Evolutionary conservation across 2,329 filamentous ascomycete species (phyloP).

Genomic region (Pseudocercospora cruenta): DNA sequence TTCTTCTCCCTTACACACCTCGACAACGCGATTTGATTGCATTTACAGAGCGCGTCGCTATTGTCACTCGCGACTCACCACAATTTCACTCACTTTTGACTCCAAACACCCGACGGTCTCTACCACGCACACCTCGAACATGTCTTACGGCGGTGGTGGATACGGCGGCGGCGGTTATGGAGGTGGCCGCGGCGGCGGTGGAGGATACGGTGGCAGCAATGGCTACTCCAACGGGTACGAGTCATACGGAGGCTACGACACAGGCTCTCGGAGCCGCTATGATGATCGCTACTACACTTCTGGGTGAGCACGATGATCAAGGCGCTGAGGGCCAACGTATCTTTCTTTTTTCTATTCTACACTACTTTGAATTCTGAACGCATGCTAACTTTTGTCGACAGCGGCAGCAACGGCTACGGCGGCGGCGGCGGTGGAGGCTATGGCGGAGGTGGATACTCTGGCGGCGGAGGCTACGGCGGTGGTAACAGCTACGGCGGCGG

Average conservation of each 20-base stretch:
- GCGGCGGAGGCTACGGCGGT: slow-evolving; percentile 38
- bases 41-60: neutral
- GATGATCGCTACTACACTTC: slow-evolving; percentile 45
- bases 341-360: slow-evolving; percentile 22
- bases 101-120: slow-evolving; percentile 23
- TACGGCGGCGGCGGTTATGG: slow-evolving; percentile 40
- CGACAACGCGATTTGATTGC: neutral
- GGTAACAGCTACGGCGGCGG: slow-evolving; percentile 50
- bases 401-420: slow-evolving; percentile 39
- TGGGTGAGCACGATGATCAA: slow-evolving; percentile 50
- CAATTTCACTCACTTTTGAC: slow-evolving; percentile 3
- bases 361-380: slow-evolving; percentile 7
- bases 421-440: slow-evolving; percentile 40
- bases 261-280: slow-evolving; percentile 49
- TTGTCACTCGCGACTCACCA: neutral
- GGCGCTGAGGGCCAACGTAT: slow-evolving; percentile 40
- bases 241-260: slow-evolving; percentile 44
- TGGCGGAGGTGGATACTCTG: slow-evolving; percentile 33
- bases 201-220: slow-evolving; percentile 32
- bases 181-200: slow-evolving; percentile 46
- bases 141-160: slow-evolving; percentile 70
- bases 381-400: slow-evolving; percentile 21
- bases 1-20: neutral
- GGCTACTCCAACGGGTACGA: slow-evolving; percentile 54
- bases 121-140: slow-evolving; percentile 44